Base-by-base conservation (phyloP, 2,329 filamentous ascomycete genomes). In the Phialophora macrospora region DNA sequence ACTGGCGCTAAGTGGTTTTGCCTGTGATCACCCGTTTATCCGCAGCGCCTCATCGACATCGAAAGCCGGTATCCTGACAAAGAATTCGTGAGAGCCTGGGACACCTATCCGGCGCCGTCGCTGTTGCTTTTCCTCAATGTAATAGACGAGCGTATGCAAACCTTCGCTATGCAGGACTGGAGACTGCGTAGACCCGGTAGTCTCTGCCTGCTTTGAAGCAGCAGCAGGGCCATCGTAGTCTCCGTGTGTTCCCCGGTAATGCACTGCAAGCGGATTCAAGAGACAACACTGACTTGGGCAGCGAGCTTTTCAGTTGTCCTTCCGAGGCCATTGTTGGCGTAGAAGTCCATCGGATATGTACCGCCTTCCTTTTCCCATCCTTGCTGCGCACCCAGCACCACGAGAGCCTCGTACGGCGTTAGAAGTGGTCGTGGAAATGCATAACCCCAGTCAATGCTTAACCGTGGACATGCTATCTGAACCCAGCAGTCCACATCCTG, bases 401-500 rank as follows among this genome's bases (percentile, higher is more conserved):
- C 89, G 65, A 98, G 84, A 6, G 95, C 95, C 80, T 99, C 95
- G 73, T 99, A 97, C 1, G 95, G 94, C 60, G 94, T 98, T 75
- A 99, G 78, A 65, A 99, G 77, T 55, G 95, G 95, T 55, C 91
- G 81, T 0, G 92, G 87, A 75, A 99, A 99, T 0, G 95, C 95
- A 80, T 98, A 98, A 0, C 95, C 95, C 95, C 95, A 99, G 79
- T 99, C 95, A 72, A 99, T 99, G 77, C 94, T 98, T 76, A 99
- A 76, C 57, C 95, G 83, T n/a, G 95, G 95, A 79, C 95, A 99
- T 4, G 95, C 95, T 58, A 99, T 93, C 79, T 99, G 95, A 46
- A 99, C 94, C 95, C 95, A 99, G 73, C 93, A 96, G 75, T 97
- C 94, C 2, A 99, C 91, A 74, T 98, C 94, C 32, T 81, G 80